Evolutionary conservation across 2,329 filamentous ascomycete species (phyloP), one percentile per base, ranked within the genome.

Genomic region (Trichocomaceae sp.): DNA sequence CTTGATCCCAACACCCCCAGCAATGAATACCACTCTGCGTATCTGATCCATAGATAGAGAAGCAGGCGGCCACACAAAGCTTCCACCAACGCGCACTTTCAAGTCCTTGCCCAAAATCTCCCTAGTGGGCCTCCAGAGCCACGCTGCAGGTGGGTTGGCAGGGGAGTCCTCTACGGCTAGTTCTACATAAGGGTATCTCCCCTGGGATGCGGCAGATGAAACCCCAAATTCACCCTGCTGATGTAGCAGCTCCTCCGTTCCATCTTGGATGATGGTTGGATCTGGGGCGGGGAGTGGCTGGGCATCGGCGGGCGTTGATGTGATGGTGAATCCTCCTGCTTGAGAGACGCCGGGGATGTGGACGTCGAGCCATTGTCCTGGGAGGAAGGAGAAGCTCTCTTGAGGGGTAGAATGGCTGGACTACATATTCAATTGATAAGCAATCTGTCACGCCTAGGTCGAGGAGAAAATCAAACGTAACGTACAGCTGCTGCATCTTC

Each of bases 281-380:
- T 58, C 62, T 8, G 63, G 61, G 19, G 60, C 61, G 10, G 65
- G 64, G n/a, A 69, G 62, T 10, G 61, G 47, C 67, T 69, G 58
- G 2, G 82, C 79, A 53, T 77, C 73, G 42, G 78, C 79, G 0
- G 89, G 89, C 0, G 86, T 75, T 1, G 88, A 93, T 6, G 89
- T 92, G 60, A 95, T 87, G 42, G 90, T 95, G 75, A 95, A 96
- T 56, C 90, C 90, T 33, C 90, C 90, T 3, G 88, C 84, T 66
- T 86, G 83, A 44, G 79, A 64, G 45, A 88, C 73, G 37, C 75
- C 76, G 1, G 90, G 89, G 52, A 90, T 80, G 67, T 87, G 85
- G 6, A 90, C 84, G 68, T 96, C 90, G 54, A 96, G 79, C 88
- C 90, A 96, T 76, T 95, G 90, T 52, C 90, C 90, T 5, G 90